A percentile compares a stretch with the other conserved stretches of the same genome.
These are phyloP conservation scores for Kurtzmaniella natalensis DNA, from an alignment of 1,139 yeast species.

Conservation along the genomic window DNA sequence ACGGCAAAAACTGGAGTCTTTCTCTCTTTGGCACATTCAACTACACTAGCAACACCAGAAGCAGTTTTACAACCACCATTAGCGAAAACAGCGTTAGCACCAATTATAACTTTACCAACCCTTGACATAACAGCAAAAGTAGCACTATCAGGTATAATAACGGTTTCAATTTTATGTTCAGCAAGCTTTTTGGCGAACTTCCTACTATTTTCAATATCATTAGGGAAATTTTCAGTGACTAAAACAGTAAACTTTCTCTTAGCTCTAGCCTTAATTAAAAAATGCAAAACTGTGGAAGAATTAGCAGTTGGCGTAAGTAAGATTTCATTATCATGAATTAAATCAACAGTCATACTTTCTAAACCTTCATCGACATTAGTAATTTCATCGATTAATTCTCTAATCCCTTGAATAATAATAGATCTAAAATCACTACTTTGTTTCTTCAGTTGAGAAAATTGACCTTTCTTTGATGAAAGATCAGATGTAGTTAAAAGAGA, in stretches of 20 bases:
- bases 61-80: constrained; percentile 93
- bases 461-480: constrained; percentile 18
- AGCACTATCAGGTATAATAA: constrained; percentile 88
- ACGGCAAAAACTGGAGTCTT: constrained; percentile 94
- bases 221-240: constrained; percentile 91
- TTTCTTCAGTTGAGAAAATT: constrained; percentile 31
- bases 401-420: constrained; percentile 88
- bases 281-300: constrained; percentile 83
- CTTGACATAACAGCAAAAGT: constrained; percentile 95
- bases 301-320: constrained; percentile 91
- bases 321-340: constrained; percentile 92
- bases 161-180: constrained; percentile 83
- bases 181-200: constrained; percentile 75
- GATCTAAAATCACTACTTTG: constrained; percentile 71
- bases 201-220: constrained; percentile 72
- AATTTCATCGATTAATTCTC: constrained; percentile 90
- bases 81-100: constrained; percentile 88
- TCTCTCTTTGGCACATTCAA: constrained; percentile 94
- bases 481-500: constrained; percentile 62
- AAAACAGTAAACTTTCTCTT: constrained; percentile 90
- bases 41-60: constrained; percentile 89
- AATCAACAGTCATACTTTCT: constrained; percentile 84
- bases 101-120: constrained; percentile 93
- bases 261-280: constrained; percentile 78
- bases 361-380: constrained; percentile 86